Evolutionary conservation across 192 early-diverging fungal species (phyloP), one percentile per base, ranked within the genome.

Genomic region (Thamnidium elegans): DNA sequence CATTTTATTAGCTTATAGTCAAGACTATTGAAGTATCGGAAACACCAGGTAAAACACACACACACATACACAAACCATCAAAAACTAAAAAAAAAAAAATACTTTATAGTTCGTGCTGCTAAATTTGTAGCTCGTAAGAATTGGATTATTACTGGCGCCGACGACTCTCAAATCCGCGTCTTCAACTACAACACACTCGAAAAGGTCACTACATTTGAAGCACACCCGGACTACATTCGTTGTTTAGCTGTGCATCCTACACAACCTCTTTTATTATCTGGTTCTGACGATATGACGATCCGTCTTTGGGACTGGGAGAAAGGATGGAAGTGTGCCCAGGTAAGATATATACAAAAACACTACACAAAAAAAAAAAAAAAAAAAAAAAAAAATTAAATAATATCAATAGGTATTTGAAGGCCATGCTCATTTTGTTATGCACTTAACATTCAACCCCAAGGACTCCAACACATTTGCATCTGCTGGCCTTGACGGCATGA

Each of bases 151-250:
- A 87, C 94, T 10, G 97, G 97, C 42, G 92, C 94, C 8, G 97
- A 99, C 72, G 97, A 99, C 78, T 93, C 94, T 87, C 94, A 96
- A 66, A 75, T 98, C 70, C 86, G 90, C 13, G 94, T 99, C 48
- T 99, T 92, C 89, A 99, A 99, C 89, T 99, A 99, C 86, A 97
- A 98, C 77, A 99, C 97, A 36, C 93, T 94, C 76, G 97, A 99
- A 76, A 97, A 97, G 67, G 91, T 99, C 15, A 86, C 89, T 17
- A 87, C 89, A 42, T 97, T 97, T 74, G 95, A 98, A 62, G 97
- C 94, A 17, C 97, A 99, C 71, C 82, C 84, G 65, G 97, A 99
- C 75, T 99, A 97, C 69, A 94, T 99, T 78, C 89, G 97, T 54
- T 87, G 88, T 72, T 86, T 99, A 55, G 95, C 96, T 19, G 93